Conservation (phyloP, 2,329 filamentous ascomycete species). For the Tolypocladium ophioglossoides region DNA sequence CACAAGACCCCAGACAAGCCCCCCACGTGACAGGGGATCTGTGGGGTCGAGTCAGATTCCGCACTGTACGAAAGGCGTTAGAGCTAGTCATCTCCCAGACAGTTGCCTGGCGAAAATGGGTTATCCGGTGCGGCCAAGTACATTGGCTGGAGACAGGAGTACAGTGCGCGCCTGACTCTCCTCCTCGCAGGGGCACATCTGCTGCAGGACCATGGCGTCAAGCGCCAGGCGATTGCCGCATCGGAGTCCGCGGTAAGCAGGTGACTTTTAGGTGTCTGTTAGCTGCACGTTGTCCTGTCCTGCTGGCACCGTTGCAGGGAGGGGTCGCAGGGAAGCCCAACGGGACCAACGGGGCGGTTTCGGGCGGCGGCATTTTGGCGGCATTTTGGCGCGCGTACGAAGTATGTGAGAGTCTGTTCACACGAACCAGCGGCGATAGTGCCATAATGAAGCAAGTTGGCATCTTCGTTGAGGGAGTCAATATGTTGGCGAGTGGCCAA, state of each 20-base stretch:
- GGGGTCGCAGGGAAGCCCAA: no score
- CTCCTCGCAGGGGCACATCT: no score
- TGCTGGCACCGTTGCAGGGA: neutral
- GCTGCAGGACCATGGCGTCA: neutral
- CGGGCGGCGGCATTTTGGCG: neutral
- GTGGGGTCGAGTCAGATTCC: neutral
- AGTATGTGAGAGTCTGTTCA: neutral
- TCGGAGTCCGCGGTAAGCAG: neutral
- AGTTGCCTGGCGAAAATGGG: neutral
- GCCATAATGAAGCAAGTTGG: neutral
- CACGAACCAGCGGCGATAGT: neutral
- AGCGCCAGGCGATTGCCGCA: neutral
- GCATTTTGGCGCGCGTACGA: neutral
- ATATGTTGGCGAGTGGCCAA: neutral
- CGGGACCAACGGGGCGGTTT: neutral
- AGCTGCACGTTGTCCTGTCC: neutral
- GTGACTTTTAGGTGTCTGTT: neutral
- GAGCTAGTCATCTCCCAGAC: neutral
- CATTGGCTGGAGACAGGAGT: neutral
- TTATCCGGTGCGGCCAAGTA: neutral
- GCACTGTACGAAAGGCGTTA: slow-evolving; percentile 8
- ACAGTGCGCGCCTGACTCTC: neutral
- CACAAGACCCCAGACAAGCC: neutral
- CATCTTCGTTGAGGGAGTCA: neutral
- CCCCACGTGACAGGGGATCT: slow-evolving; percentile 20